Percentiles rank a stretch among this genome's conserved stretches.
These are phyloP conservation scores for Porphyrellus cyaneotinctus DNA, from an alignment of 768 basidiomycete species.

Conservation along the genomic window DNA sequence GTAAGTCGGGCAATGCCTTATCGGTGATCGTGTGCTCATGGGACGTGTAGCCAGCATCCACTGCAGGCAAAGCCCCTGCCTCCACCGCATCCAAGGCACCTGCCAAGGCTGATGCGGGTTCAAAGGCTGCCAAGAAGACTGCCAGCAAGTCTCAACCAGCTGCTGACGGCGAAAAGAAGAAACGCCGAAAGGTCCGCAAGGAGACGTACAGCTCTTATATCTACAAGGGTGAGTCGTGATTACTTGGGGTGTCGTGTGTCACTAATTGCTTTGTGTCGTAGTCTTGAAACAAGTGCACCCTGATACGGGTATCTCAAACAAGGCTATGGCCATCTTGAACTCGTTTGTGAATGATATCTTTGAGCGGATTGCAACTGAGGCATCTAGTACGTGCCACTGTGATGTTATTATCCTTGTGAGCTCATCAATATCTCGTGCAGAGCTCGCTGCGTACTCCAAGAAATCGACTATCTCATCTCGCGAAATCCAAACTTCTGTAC, in stretches of 20 bases:
- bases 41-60: conserved; percentile 38
- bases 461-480: conserved; percentile 90
- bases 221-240: conserved; percentile 56
- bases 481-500: conserved; percentile 83
- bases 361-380: conserved; percentile 73
- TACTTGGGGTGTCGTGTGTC: background rate
- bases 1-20: conserved; percentile 17
- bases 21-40: conserved; percentile 12
- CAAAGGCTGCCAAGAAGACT: conserved; percentile 58
- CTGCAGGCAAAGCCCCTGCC: conserved; percentile 39
- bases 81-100: conserved; percentile 61
- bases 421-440: conserved; percentile 28
- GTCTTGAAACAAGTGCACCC: conserved; percentile 92
- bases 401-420: background rate
- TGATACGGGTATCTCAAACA: conserved; percentile 91
- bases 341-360: conserved; percentile 86
- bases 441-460: conserved; percentile 84
- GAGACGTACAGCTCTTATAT: conserved; percentile 86
- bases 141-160: conserved; percentile 51
- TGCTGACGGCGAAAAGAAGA: conserved; percentile 71
- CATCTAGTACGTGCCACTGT: conserved; percentile 49
- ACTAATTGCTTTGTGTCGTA: conserved; percentile 19
- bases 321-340: conserved; percentile 80
- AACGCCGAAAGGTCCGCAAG: conserved; percentile 74
- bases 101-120: conserved; percentile 39